Conservation (phyloP, 2,329 filamentous ascomycete genomes). For the Colletotrichum falcatum region DNA sequence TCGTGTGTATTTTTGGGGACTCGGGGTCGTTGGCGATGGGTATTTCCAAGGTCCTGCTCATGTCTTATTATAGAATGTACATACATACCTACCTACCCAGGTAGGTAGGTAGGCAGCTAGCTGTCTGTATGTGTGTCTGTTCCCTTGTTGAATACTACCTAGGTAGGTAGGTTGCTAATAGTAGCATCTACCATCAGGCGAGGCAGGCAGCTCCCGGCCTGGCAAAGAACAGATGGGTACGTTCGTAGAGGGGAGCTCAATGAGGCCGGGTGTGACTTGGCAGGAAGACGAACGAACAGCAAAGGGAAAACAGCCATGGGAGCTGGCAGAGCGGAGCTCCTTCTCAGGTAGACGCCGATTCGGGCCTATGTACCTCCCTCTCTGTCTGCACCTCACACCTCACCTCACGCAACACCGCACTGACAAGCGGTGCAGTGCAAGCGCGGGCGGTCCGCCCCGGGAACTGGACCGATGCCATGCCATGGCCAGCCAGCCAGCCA, state of each 20-base stretch:
- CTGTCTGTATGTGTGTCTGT: too few relatives aligned
- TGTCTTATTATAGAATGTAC: neutral
- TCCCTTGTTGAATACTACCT: neutral
- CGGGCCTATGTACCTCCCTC: constrained; percentile 11
- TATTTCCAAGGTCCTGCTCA: neutral
- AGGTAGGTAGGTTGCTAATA: too few relatives aligned
- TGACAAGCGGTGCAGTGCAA: too few relatives aligned
- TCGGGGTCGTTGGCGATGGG: neutral
- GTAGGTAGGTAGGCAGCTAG: too few relatives aligned
- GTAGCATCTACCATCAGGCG: too few relatives aligned
- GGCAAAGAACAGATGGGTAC: neutral
- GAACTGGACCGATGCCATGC: constrained; percentile 6
- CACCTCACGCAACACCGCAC: constrained; percentile 5
- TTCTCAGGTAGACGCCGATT: constrained; percentile 14
- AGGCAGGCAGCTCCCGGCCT: too few relatives aligned
- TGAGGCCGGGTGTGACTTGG: neutral
- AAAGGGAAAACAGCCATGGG: neutral
- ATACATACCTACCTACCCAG: too few relatives aligned
- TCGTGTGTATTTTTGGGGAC: neutral
- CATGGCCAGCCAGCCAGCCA: constrained; percentile 7
- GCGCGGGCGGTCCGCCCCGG: too few relatives aligned
- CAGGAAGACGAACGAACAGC: too few relatives aligned
- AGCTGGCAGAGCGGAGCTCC: constrained; percentile 23
- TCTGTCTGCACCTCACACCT: neutral
- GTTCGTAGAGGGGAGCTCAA: neutral